Percentiles rank a stretch among this genome's conserved stretches.
Evolutionary conservation across 2,329 filamentous ascomycete species (phyloP).

Genomic region (Coniella vitis): DNA sequence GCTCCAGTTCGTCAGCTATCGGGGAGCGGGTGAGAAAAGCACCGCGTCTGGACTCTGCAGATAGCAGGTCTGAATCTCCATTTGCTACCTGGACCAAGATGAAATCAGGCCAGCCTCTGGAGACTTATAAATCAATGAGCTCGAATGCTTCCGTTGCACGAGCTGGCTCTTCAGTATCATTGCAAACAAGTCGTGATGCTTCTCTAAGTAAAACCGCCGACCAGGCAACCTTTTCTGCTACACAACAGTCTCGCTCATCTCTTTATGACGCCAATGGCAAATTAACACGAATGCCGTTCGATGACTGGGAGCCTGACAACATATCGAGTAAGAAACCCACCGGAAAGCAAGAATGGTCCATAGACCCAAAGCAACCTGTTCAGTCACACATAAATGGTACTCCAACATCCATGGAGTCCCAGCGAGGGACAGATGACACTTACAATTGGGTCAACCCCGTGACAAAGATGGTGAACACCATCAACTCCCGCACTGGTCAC

Average conservation of each 20-base stretch:
- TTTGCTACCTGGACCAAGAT: constrained; percentile 34
- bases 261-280: constrained; percentile 35
- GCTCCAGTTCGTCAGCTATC: background rate
- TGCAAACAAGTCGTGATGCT: background rate
- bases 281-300: constrained; percentile 39
- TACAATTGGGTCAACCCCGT: constrained; percentile 55
- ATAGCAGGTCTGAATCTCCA: constrained; percentile 19
- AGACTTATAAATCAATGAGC: constrained; percentile 22
- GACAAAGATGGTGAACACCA: constrained; percentile 41
- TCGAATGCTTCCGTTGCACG: constrained; percentile 7
- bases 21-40: background rate
- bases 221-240: background rate
- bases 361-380: too few species aligned
- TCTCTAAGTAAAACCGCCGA: background rate
- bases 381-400: background rate
- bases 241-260: constrained; percentile 11
- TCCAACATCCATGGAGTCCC: background rate
- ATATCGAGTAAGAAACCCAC: background rate
- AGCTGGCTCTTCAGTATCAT: background rate
- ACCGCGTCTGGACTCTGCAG: background rate
- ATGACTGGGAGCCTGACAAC: constrained; percentile 23
- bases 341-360: background rate
- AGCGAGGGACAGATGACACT: constrained; percentile 24
- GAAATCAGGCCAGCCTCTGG: constrained; percentile 16
- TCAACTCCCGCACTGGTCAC: constrained; percentile 53